Base-by-base conservation (phyloP, 768 basidiomycete species). In the Termitomyces eurrhizus region DNA sequence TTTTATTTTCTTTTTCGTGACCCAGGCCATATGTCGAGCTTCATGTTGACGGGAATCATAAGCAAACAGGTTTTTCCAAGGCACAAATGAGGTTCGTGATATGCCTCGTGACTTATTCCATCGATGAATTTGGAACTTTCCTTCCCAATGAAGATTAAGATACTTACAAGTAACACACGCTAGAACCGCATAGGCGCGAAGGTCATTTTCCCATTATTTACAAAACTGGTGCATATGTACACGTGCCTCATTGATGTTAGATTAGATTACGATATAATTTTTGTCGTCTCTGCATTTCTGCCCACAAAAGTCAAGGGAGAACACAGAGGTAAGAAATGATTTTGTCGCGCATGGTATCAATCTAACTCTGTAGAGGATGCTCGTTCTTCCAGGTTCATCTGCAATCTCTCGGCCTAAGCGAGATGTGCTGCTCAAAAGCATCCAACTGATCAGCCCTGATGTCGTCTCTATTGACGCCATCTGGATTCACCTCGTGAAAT, bases 401-500 rank as follows among this genome's bases (percentile, higher is more conserved):
- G 83, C 85, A 13, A 74, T 94, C 59, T 90, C 94, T 1, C 72
- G 73, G 32, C 81, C 88, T 9, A 93, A 90, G 69, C 86, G 89
- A 52, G 80, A 85, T 57, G 78, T 78, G 29, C 82, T 96, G 16
- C 77, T 95, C 52, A 74, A 75, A 41, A 72, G 78, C 24, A 82
- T 94, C 60, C 87, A 87, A 68, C 68, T 75, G 48, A 68, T 68
- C 58, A 74, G 79, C 51, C 74, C 87, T 0, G 74, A 79, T 52
- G 71, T 98, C 67, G 67, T 74, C 8, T 84, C 90, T 4, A 74
- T 98, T 52, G 93, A 97, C 65, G 88, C 91, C 12, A 77, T 95
- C 58, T 93, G 88, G 79, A 72, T 96, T 5, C 97, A 99, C 73
- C 83, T 96, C 14, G 83, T 98, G 66, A 85, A 91, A 64, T 83